Evolutionary conservation across 257 asterid species (phyloP), one percentile per base, ranked within the genome.

Genomic region (Gentiana dahurica): DNA sequence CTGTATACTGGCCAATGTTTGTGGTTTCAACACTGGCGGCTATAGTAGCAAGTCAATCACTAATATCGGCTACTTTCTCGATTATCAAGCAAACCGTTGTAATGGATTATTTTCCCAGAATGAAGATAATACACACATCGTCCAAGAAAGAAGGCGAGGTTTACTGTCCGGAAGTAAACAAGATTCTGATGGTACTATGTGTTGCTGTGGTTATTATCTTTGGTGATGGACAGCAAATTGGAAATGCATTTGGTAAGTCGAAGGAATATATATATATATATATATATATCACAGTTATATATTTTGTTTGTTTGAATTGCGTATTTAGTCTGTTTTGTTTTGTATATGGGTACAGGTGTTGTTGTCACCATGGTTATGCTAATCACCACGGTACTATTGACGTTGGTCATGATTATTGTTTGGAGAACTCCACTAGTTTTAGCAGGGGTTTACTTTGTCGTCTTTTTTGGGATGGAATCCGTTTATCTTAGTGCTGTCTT

Each of bases 1-100:
- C 74, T 33, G 70, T 72, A 24, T 72, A 72, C 67, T 72, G 77
- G 77, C 77, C 77, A 6, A 53, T 72, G 66, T 72, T 72, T 53
- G 56, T 68, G 36, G 49, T 72, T 36, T 64, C 77, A 48, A 72
- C 77, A 51, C 46, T 61, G 52, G 71, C 77, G 45, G 77, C 77
- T 12, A 59, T 72, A 51, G 77, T 72, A 51, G 77, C 77, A 2
- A 72, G 77, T 50, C 77, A 72, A 60, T 72, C 77, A 49, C 51
- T 72, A 57, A 72, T 72, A 49, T 72, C 77, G 5, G 77, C 73
- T 33, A 72, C 77, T 11, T 72, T 68, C 57, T 72, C 77, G 12
- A 65, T 72, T 43, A 72, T 72, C 36, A 72, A 72, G 55, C 77
- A 72, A 53, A 55, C 74, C 34, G 77, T 72, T 68, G 71, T 62